Percentiles rank a stretch among this genome's conserved stretches.
These are phyloP conservation scores for Rhodotorula kratochvilovae DNA, from an alignment of 768 basidiomycete genomes.

Conservation along the genomic window DNA sequence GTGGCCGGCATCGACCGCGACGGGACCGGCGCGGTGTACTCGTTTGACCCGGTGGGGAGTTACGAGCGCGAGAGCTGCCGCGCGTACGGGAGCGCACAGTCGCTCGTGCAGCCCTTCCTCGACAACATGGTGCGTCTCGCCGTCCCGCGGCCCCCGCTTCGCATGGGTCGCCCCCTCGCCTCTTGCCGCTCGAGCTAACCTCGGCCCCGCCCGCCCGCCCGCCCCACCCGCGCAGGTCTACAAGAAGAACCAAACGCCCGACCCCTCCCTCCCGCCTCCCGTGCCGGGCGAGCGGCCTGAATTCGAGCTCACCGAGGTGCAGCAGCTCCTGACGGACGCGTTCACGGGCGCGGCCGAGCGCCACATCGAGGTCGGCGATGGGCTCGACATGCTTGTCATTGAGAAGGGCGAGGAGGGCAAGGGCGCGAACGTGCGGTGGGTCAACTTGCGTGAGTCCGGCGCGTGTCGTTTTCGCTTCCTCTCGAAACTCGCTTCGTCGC, in stretches of 20 bases:
- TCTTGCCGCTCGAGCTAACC: background rate
- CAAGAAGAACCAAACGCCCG: conserved; percentile 88
- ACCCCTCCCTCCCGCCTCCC: conserved; percentile 61
- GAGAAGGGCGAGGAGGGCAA: conserved; percentile 19
- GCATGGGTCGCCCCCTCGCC: background rate
- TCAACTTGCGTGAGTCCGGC: conserved; percentile 7
- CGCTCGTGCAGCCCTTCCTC: conserved; percentile 91
- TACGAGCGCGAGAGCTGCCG: conserved; percentile 97
- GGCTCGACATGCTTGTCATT: conserved; percentile 58
- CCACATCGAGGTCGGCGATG: conserved; percentile 98
- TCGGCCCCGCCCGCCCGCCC: background rate
- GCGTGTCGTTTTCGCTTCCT: background rate
- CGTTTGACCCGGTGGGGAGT: conserved; percentile 98
- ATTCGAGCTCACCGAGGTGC: conserved; percentile 71
- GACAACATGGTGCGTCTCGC: conserved; percentile 80
- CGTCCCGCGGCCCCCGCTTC: background rate
- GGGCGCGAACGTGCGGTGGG: conserved; percentile 7
- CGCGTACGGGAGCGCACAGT: conserved; percentile 91
- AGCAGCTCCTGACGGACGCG: conserved; percentile 85
- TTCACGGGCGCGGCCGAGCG: conserved; percentile 97
- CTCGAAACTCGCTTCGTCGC: too few relatives aligned
- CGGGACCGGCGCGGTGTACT: conserved; percentile 90
- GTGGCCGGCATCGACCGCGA: conserved; percentile 44
- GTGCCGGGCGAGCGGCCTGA: conserved; percentile 57
- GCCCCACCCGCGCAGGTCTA: conserved; percentile 64